A percentile compares a stretch with the other conserved stretches of the same genome.
These are phyloP conservation scores for Tuber brumale DNA, from an alignment of 495 filamentous ascomycete species.

Conservation along the genomic window DNA sequence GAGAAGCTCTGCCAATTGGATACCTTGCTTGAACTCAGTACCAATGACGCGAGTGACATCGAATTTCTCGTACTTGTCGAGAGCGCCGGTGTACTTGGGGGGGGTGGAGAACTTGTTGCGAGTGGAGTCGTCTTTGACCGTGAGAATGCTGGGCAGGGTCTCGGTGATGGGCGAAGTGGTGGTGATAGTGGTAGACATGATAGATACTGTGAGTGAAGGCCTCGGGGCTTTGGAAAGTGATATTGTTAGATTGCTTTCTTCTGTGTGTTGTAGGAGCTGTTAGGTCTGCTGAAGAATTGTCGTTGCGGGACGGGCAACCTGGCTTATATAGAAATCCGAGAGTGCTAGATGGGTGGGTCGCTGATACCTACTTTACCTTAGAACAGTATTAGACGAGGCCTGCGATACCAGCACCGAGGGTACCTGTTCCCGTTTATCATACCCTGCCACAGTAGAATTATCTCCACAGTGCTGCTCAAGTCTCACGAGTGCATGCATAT, in stretches of 20 bases:
- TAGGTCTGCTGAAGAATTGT: not conserved
- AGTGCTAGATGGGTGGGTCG: not conserved
- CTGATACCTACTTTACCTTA: not conserved
- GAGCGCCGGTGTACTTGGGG: constrained; percentile 12
- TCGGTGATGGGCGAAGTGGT: not conserved
- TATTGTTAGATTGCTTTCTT: not conserved
- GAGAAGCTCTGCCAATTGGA: constrained; percentile 56
- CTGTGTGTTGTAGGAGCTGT: not conserved
- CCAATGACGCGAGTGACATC: constrained; percentile 66
- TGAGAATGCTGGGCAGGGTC: constrained; percentile 9
- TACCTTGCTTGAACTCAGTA: constrained; percentile 51
- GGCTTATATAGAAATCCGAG: constrained; percentile 2
- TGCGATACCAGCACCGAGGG: not conserved
- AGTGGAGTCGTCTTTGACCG: not conserved
- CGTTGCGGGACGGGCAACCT: not conserved
- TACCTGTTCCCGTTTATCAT: not conserved
- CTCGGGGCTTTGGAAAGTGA: not conserved
- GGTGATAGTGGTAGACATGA: constrained; percentile 13
- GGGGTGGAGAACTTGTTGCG: constrained; percentile 19
- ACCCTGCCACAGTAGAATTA: not conserved
- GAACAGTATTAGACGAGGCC: not conserved
- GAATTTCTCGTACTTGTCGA: constrained; percentile 53
- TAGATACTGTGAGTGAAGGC: not conserved
- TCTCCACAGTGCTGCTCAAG: not conserved
- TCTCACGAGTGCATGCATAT: not conserved